A percentile compares a stretch with the other conserved stretches of the same genome.
Evolutionary conservation across 768 basidiomycete genomes (phyloP).

Genomic region (Lenzites betulinus): DNA sequence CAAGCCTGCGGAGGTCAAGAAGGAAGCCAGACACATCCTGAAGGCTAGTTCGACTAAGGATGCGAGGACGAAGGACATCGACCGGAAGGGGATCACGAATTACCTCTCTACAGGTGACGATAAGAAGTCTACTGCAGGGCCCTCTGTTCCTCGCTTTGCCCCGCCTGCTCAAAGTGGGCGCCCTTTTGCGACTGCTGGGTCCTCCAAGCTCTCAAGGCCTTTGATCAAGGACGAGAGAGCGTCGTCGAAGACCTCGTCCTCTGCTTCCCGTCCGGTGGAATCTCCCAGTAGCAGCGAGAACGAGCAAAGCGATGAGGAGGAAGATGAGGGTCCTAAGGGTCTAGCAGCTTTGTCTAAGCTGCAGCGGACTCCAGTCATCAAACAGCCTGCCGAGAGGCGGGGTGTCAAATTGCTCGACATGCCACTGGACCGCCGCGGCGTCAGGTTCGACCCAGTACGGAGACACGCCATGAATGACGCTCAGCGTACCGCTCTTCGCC

Average conservation of each 20-base stretch:
- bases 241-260: slow-evolving; percentile 19
- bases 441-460: slow-evolving; percentile 50
- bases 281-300: slow-evolving; percentile 52
- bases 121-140: slow-evolving; percentile 39
- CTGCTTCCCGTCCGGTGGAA: slow-evolving; percentile 32
- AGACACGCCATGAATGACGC: slow-evolving; percentile 55
- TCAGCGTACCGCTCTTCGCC: slow-evolving; percentile 61
- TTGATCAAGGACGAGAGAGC: slow-evolving; percentile 14
- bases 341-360: slow-evolving; percentile 58
- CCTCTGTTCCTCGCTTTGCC: slow-evolving; percentile 28
- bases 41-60: slow-evolving; percentile 8
- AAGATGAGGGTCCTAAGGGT: slow-evolving; percentile 40
- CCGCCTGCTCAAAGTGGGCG: not conserved
- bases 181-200: not conserved
- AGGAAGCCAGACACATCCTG: slow-evolving; percentile 14
- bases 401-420: slow-evolving; percentile 65
- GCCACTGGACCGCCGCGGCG: slow-evolving; percentile 43
- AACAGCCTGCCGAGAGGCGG: slow-evolving; percentile 58
- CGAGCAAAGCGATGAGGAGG: slow-evolving; percentile 53
- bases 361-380: slow-evolving; percentile 61
- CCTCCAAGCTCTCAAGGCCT: not conserved
- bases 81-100: slow-evolving; percentile 16
- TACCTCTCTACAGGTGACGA: slow-evolving; percentile 35
- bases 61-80: not conserved
- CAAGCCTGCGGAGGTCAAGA: slow-evolving; percentile 5